Base-by-base conservation (phyloP, 177 flowering plant species). In the Vitis hybrid region DNA sequence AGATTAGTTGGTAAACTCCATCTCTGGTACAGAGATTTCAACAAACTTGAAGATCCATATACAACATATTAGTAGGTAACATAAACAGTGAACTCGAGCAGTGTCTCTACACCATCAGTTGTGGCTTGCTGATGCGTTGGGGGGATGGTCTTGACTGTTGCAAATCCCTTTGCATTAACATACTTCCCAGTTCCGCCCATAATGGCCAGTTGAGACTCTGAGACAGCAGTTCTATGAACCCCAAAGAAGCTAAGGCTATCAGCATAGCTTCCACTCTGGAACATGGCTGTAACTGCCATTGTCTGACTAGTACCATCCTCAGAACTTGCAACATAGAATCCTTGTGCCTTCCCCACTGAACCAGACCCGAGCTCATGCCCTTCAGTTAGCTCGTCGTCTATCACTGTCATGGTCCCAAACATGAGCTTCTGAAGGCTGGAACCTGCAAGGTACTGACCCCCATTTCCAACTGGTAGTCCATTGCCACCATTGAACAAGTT, bases 41-140 rank as follows among this genome's bases (percentile, higher is more conserved):
- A 40, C 48, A 40, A 40, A 40, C 48, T 40, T 40, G 48, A 40
- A 40, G 48, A 40, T 12, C 64, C 48, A 40, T 40, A 40, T 40
- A 40, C 9, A 40, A 9, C 11, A 15, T 16, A 19, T 68, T n/a
- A 74, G 27, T 78, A 79, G 65, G 78, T 68, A 40, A 85, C 74
- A 64, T 82, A 79, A 46, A 88, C 85, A 46, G 70, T 80, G 64
- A 88, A 74, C 74, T 82, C 69, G 46, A 88, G 78, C 63, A 88
- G 46, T 11, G 86, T 76, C 63, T 86, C 85, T 32, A 75, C 78
- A 1, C 88, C 87, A 62, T 84, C 82, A 10, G 85, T 82, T 16
- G 56, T 32, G 52, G 75, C 75, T 69, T 82, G 84, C 24, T 68
- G 65, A 50, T 70, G 18, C 6, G 65, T 62, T 50, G 21, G 55